Percentiles rank a stretch among this genome's conserved stretches.
phyloP scores from a whole-genome alignment of 2,329 filamentous ascomycete species.

The Sclerotinia sclerotiorum region DNA sequence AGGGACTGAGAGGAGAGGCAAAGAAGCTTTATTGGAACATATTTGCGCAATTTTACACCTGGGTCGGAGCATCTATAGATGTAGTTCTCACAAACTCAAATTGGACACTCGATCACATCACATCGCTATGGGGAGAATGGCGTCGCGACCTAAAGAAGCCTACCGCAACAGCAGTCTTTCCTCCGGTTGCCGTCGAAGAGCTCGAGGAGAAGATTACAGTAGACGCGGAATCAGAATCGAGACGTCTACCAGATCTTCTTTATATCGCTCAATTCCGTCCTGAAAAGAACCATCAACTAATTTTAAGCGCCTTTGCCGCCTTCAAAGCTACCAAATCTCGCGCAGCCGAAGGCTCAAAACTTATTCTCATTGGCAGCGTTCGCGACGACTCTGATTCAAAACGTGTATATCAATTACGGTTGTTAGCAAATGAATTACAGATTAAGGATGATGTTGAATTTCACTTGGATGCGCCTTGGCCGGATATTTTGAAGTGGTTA shows the following conservation, averaged over 20 bases:
- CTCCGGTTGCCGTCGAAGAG: slow-evolving; percentile 86
- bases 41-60: slow-evolving; percentile 81
- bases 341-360: slow-evolving; percentile 57
- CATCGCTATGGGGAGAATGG: slow-evolving; percentile 71
- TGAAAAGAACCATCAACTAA: slow-evolving; percentile 91
- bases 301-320: slow-evolving; percentile 79
- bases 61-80: slow-evolving; percentile 80
- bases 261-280: slow-evolving; percentile 98
- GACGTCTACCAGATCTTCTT: slow-evolving; percentile 70
- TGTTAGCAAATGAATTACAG: slow-evolving; percentile 81
- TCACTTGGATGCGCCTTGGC: slow-evolving; percentile 86
- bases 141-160: slow-evolving; percentile 47
- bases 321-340: slow-evolving; percentile 61
- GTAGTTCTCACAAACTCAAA: slow-evolving; percentile 97
- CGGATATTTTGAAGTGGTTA: slow-evolving; percentile 79
- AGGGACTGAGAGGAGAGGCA: slow-evolving; percentile 64
- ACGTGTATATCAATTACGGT: slow-evolving; percentile 81
- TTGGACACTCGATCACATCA: slow-evolving; percentile 87
- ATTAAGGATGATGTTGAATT: slow-evolving; percentile 86
- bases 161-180: slow-evolving; percentile 75
- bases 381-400: slow-evolving; percentile 78
- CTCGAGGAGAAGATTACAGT: slow-evolving; percentile 74
- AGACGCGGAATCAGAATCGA: slow-evolving; percentile 64
- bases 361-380: slow-evolving; percentile 91
- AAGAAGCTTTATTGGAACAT: slow-evolving; percentile 85